Evolutionary conservation across 1,284 basidiomycete species (phyloP).

Genomic region (Ceratobasidium sp.): DNA sequence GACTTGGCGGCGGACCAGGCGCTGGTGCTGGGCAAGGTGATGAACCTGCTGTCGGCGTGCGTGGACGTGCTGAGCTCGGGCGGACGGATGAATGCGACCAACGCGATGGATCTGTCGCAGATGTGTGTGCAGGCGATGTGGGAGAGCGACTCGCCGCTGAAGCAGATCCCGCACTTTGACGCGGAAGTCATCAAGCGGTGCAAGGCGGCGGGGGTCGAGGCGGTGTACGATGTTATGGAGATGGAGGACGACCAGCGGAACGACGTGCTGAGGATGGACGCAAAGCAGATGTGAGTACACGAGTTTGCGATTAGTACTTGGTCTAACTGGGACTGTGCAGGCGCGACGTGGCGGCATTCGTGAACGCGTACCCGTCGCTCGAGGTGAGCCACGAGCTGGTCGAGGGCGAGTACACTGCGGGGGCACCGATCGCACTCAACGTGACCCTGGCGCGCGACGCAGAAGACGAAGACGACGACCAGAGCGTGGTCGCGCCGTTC

Average conservation of each 20-base stretch:
- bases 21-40: conserved; percentile 87
- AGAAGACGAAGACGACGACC: conserved; percentile 77
- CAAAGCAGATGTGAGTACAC: conserved; percentile 82
- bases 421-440: conserved; percentile 84
- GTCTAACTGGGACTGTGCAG: conserved; percentile 60
- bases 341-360: conserved; percentile 91
- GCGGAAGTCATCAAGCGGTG: conserved; percentile 88
- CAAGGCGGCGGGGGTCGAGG: conserved; percentile 82
- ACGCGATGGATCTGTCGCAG: conserved; percentile 99
- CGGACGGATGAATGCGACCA: conserved; percentile 92
- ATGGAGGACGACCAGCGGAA: conserved; percentile 93
- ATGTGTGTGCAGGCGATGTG: conserved; percentile 99
- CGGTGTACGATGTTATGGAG: conserved; percentile 97
- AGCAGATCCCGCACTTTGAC: conserved; percentile 97
- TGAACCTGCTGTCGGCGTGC: conserved; percentile 91
- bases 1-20: conserved; percentile 94
- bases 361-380: conserved; percentile 94
- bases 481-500: conserved; percentile 89
- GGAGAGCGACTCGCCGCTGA: conserved; percentile 95
- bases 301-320: not conserved
- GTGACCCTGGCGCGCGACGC: conserved; percentile 88
- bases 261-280: conserved; percentile 86
- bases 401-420: conserved; percentile 86
- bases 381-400: conserved; percentile 87
- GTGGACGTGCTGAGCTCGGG: conserved; percentile 99